Percentiles rank a stretch among this genome's conserved stretches.
Conservation (phyloP, 768 basidiomycete genomes). For the Boletus edulis region DNA sequence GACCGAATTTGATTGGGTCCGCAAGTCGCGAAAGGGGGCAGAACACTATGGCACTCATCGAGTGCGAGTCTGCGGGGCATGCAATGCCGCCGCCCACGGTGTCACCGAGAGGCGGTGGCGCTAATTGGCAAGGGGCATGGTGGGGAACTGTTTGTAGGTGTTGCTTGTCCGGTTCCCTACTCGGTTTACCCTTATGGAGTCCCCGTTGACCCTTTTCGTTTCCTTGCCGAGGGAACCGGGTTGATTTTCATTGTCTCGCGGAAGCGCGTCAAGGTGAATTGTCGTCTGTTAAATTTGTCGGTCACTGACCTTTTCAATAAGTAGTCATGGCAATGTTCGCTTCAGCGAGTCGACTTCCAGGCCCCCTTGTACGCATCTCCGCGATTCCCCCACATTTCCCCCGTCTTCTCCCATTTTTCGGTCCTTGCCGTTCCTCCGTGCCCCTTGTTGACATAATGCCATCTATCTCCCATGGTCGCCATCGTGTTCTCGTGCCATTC, state of each 20-base stretch:
- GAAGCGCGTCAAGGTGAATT: conserved; percentile 6
- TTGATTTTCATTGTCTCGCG: not conserved
- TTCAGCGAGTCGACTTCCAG: not conserved
- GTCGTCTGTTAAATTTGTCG: not conserved
- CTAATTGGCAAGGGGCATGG: conserved; percentile 8
- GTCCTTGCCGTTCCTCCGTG: not conserved
- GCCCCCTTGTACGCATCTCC: not conserved
- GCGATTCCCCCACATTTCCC: not conserved
- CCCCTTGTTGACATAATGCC: not conserved
- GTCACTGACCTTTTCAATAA: not conserved
- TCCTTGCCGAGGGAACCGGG: not conserved
- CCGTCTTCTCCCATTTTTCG: not conserved
- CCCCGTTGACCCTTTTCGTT: not conserved
- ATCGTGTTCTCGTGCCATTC: not conserved
- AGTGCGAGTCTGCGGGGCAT: conserved; percentile 34
- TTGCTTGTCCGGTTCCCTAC: not conserved
- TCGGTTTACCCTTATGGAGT: not conserved
- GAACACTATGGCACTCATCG: conserved; percentile 24
- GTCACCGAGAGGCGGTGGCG: conserved; percentile 26
- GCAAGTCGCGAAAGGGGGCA: conserved; percentile 31
- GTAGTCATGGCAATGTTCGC: not conserved
- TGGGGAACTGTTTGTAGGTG: conserved; percentile 4
- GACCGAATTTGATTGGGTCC: conserved; percentile 46
- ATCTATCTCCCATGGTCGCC: not conserved
- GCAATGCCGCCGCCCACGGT: conserved; percentile 28